phyloP scores from a whole-genome alignment of 1,284 basidiomycete genomes.

The Bondarzewia mesenterica region DNA sequence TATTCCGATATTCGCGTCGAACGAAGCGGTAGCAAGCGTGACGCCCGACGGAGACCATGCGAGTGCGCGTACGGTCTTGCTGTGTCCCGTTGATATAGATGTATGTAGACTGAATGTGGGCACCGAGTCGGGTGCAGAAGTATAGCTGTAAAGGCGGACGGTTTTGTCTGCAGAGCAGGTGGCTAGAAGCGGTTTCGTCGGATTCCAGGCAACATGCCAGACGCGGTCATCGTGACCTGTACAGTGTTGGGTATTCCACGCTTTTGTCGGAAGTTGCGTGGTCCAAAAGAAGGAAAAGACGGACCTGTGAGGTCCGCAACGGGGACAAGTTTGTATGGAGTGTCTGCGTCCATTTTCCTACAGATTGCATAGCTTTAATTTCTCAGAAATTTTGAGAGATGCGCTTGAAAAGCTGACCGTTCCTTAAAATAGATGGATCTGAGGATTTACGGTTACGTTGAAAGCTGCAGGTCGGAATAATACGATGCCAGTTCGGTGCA shows the following conservation, averaged over 20 bases:
- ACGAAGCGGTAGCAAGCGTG: constrained; percentile 90
- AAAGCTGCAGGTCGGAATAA: no score
- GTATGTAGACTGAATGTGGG: constrained; percentile 47
- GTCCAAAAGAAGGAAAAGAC: background rate
- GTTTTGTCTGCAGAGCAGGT: constrained; percentile 94
- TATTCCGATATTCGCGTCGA: constrained; percentile 88
- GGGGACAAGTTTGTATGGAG: constrained; percentile 7
- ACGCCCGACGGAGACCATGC: constrained; percentile 89
- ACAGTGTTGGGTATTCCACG: background rate
- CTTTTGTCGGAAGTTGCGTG: background rate
- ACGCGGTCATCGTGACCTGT: constrained; percentile 79
- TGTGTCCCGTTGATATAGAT: constrained; percentile 77
- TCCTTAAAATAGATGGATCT: no score
- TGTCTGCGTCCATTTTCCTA: constrained; percentile 5
- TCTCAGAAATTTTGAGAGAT: no score
- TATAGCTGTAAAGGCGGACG: constrained; percentile 79
- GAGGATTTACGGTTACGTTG: no score
- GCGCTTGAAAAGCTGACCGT: no score
- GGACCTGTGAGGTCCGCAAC: constrained; percentile 9
- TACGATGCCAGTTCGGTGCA: no score
- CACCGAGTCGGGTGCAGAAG: constrained; percentile 21
- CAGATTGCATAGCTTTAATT: no score
- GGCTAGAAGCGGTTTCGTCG: constrained; percentile 73
- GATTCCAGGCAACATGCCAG: constrained; percentile 93
- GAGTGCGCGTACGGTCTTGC: constrained; percentile 84